Conservation (phyloP, 495 filamentous ascomycete species). For the Delitschia confertaspora region DNA sequence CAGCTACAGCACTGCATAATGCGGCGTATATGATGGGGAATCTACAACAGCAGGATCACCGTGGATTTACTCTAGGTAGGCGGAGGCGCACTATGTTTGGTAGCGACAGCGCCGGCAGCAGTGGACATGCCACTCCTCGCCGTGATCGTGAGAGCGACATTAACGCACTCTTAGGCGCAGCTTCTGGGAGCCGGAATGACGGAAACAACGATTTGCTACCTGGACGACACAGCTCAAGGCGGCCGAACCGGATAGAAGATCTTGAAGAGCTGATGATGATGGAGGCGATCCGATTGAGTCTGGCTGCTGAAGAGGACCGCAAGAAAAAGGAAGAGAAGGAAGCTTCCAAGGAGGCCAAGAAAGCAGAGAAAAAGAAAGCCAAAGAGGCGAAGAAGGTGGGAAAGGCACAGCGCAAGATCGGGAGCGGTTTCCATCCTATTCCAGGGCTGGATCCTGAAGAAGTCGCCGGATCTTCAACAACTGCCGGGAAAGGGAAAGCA, state of each 20-base stretch:
- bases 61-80: conserved; percentile 38
- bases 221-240: conserved; percentile 50
- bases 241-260: conserved; percentile 62
- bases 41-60: conserved; percentile 40
- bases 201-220: conserved; percentile 40
- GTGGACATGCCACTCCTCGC: conserved; percentile 33
- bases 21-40: conserved; percentile 87
- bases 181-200: conserved; percentile 30
- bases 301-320: conserved; percentile 85
- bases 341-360: conserved; percentile 68
- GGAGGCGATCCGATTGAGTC: conserved; percentile 82
- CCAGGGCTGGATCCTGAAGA: conserved; percentile 4
- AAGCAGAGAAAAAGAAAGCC: conserved; percentile 65
- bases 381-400: conserved; percentile 66
- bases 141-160: conserved; percentile 18
- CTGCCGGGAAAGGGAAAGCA: conserved; percentile 67
- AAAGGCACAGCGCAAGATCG: conserved; percentile 67
- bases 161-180: conserved; percentile 23
- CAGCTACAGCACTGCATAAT: conserved; percentile 88
- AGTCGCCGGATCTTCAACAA: conserved; percentile 10
- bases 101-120: conserved; percentile 33
- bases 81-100: conserved; percentile 34
- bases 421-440: conserved; percentile 21
- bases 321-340: conserved; percentile 75
- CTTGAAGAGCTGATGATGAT: conserved; percentile 98